A percentile compares a stretch with the other conserved stretches of the same genome.
These are phyloP conservation scores for Lasiosphaeria ovina DNA, from an alignment of 495 filamentous ascomycete genomes.

Conservation along the genomic window DNA sequence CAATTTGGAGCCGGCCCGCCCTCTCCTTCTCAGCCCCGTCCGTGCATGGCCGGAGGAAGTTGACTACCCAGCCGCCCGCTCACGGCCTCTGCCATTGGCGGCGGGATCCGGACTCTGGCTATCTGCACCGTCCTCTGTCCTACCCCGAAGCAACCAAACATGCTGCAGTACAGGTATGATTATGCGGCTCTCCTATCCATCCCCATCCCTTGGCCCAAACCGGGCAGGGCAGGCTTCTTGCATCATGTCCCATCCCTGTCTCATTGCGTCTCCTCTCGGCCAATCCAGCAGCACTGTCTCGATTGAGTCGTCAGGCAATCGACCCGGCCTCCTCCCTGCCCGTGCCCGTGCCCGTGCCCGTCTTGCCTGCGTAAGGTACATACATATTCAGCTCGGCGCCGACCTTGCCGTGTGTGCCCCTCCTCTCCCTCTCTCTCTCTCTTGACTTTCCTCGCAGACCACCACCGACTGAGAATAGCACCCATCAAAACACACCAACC, in stretches of 20 bases:
- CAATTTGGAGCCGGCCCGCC: too few relatives aligned
- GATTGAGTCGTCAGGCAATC: too few relatives aligned
- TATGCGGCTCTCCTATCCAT: not conserved
- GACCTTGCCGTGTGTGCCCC: conserved; percentile 9
- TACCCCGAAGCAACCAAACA: not conserved
- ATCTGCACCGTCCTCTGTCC: not conserved
- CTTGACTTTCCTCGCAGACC: conserved; percentile 2
- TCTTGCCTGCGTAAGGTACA: not conserved
- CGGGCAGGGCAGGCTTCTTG: not conserved
- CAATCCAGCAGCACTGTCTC: not conserved
- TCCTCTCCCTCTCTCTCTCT: conserved; percentile 2
- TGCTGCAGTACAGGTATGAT: not conserved
- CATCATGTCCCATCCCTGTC: conserved; percentile 14
- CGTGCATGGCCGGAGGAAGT: too few relatives aligned
- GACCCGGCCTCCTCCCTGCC: too few relatives aligned
- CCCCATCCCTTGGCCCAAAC: not conserved
- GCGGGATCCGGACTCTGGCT: not conserved
- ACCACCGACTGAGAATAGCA: conserved; percentile 13
- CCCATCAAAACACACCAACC: conserved; percentile 3
- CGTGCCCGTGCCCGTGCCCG: too few relatives aligned
- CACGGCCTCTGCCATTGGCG: not conserved
- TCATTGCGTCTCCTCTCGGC: conserved; percentile 14
- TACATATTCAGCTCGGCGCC: conserved; percentile 7
- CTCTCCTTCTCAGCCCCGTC: too few relatives aligned
- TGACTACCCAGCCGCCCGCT: not conserved